Conservation (phyloP, 2,329 filamentous ascomycete species). For the Neospermospora avenae region DNA sequence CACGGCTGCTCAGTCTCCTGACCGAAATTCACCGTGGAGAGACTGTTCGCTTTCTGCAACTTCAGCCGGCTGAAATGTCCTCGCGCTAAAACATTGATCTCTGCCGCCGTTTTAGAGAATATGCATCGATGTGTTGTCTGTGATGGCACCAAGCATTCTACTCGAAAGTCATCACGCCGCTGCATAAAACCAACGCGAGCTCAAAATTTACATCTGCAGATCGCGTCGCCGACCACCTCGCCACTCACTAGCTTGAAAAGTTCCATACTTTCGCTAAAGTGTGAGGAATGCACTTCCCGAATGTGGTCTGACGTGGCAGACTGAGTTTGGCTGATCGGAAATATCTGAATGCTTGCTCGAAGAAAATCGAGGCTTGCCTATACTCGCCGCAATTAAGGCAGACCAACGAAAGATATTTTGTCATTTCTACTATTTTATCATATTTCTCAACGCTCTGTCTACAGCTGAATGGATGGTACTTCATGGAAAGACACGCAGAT, state of each 20-base stretch:
- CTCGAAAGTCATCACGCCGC: constrained; percentile 24
- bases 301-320: constrained; percentile 33
- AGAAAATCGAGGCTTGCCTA: constrained; percentile 22
- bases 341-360: constrained; percentile 21
- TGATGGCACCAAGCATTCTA: constrained; percentile 24
- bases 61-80: constrained; percentile 21
- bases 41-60: constrained; percentile 26
- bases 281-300: constrained; percentile 27
- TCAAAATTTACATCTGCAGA: constrained; percentile 26
- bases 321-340: constrained; percentile 30
- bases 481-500: constrained; percentile 10
- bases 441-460: constrained; percentile 10
- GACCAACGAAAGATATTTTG: constrained; percentile 24
- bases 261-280: constrained; percentile 26
- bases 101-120: constrained; percentile 14
- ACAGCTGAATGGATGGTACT: constrained; percentile 1
- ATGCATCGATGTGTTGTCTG: constrained; percentile 33
- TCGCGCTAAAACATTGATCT: constrained; percentile 12
- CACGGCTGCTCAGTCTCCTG: constrained; percentile 28
- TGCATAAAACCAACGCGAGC: constrained; percentile 28
- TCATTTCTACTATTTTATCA: constrained; percentile 21
- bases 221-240: constrained; percentile 25
- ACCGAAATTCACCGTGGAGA: constrained; percentile 26
- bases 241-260: constrained; percentile 22
- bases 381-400: constrained; percentile 20